These are phyloP conservation scores for Xylaria sp. DNA, from an alignment of 2,329 filamentous ascomycete genomes.

Conservation along the genomic window DNA sequence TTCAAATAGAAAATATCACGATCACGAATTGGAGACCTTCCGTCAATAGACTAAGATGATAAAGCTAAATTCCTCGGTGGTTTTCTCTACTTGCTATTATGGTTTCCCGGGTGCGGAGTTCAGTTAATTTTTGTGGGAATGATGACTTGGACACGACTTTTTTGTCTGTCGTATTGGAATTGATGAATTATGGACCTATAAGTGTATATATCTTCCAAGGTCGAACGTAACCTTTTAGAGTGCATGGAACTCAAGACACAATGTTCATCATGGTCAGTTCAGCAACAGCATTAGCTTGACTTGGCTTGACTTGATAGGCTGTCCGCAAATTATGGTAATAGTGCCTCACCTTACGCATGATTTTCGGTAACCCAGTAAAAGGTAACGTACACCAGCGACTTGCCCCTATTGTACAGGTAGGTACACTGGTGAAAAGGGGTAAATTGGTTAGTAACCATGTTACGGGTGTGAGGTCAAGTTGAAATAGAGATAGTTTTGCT, in stretches of 20 bases:
- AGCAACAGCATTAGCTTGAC: slow-evolving; percentile 9
- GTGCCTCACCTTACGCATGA: too few species aligned
- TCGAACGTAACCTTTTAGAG: slow-evolving; percentile 17
- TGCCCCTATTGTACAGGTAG: too few species aligned
- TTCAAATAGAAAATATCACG: slow-evolving; percentile 50
- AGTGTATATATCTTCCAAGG: slow-evolving; percentile 31
- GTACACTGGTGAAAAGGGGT: background rate
- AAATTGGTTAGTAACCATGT: too few species aligned
- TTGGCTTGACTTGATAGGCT: background rate
- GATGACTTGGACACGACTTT: slow-evolving; percentile 11
- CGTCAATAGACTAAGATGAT: slow-evolving; percentile 11
- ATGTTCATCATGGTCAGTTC: background rate
- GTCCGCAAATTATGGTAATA: background rate
- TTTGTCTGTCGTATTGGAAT: slow-evolving; percentile 15
- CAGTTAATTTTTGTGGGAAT: slow-evolving; percentile 19
- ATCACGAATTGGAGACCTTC: slow-evolving; percentile 57
- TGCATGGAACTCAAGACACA: slow-evolving; percentile 17
- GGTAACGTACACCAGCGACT: too few species aligned
- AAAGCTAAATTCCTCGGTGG: background rate
- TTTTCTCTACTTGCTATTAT: background rate
- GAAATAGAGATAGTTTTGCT: too few species aligned
- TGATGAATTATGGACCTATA: slow-evolving; percentile 5
- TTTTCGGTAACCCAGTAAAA: too few species aligned
- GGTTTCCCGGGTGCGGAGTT: slow-evolving; percentile 32
- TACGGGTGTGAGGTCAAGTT: too few species aligned